Evolutionary conservation across 2,329 filamentous ascomycete genomes (phyloP).

Genomic region (Hypoxylon sp.): DNA sequence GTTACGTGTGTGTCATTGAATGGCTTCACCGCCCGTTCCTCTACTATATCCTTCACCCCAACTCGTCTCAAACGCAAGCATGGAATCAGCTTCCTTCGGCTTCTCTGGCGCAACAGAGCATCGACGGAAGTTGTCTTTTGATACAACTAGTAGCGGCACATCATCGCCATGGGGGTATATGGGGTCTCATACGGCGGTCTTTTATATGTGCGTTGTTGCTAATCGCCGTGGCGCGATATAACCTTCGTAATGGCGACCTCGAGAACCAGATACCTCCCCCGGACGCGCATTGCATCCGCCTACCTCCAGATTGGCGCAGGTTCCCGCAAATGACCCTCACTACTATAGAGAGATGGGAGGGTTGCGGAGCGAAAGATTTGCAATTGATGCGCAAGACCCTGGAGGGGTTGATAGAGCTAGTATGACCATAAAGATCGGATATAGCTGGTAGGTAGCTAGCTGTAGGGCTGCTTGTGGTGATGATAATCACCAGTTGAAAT

Average conservation of each 20-base stretch:
- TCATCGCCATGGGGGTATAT: slow-evolving; percentile 8
- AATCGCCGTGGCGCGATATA: slow-evolving; percentile 1
- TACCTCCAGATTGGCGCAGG: slow-evolving; percentile 6
- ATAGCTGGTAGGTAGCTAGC: too few species aligned
- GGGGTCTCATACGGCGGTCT: slow-evolving; percentile 8
- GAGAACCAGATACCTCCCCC: neutral
- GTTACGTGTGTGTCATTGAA: slow-evolving; percentile 13
- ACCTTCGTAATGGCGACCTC: neutral
- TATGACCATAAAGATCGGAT: too few species aligned
- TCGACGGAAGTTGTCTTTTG: neutral
- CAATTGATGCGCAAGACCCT: neutral
- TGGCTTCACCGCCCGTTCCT: slow-evolving; percentile 13
- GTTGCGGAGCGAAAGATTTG: slow-evolving; percentile 6
- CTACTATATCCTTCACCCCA: neutral
- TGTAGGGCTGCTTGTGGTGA: too few species aligned
- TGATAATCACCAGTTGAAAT: neutral
- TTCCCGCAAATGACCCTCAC: neutral
- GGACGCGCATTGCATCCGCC: neutral
- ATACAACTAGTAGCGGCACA: slow-evolving; percentile 11
- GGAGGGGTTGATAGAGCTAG: too few species aligned
- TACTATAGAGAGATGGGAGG: slow-evolving; percentile 11
- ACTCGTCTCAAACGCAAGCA: neutral
- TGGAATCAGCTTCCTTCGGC: neutral
- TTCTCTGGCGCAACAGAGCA: slow-evolving; percentile 1
- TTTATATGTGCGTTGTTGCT: slow-evolving; percentile 19